Conservation (phyloP, 768 basidiomycete genomes). For the Trametes cingulata region DNA sequence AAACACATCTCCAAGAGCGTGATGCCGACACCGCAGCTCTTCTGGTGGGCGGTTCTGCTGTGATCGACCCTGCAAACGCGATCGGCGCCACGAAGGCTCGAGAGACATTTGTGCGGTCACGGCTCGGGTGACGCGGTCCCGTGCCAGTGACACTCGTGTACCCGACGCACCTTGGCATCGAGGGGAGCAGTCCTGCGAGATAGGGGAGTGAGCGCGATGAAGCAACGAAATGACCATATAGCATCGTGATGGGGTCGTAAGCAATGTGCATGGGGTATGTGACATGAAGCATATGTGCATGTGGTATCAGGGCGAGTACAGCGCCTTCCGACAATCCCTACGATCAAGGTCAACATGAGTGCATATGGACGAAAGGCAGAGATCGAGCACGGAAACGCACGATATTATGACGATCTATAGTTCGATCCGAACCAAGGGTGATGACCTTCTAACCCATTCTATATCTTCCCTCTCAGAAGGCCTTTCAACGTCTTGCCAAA, state of each 20-base stretch:
- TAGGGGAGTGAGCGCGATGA: not conserved
- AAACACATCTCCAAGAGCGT: too few relatives aligned
- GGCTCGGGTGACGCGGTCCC: not conserved
- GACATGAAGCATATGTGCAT: conserved; percentile 19
- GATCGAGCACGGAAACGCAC: not conserved
- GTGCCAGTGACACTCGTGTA: not conserved
- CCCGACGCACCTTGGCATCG: too few relatives aligned
- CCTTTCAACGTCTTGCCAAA: conserved; percentile 29
- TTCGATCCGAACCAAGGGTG: not conserved
- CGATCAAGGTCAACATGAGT: not conserved
- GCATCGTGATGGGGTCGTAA: conserved; percentile 9
- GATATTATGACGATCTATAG: conserved; percentile 2
- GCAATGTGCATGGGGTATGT: conserved; percentile 15
- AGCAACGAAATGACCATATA: not conserved
- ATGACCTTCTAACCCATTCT: not conserved
- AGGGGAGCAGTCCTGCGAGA: not conserved
- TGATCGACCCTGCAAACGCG: not conserved
- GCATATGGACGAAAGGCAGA: not conserved
- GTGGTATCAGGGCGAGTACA: conserved; percentile 4
- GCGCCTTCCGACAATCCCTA: not conserved
- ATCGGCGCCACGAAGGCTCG: not conserved
- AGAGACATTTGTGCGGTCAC: not conserved
- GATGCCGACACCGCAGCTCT: too few relatives aligned
- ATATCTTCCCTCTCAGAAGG: conserved; percentile 16
- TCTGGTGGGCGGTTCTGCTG: too few relatives aligned